Conservation (phyloP, 1,139 yeast species). For the Geotrichum fermentans region DNA sequence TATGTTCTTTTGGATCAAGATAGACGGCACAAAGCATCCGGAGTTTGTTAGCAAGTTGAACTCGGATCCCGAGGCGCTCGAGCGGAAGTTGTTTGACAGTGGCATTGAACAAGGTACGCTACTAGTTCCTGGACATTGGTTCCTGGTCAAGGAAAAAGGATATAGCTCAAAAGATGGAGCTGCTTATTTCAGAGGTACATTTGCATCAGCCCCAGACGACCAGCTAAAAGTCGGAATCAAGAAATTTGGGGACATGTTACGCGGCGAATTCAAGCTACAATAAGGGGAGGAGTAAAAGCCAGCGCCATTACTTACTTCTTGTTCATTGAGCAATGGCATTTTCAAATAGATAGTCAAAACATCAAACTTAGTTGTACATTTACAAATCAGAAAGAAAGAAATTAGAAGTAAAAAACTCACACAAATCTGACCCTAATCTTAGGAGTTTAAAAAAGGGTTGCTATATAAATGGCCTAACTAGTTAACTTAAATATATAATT, state of each 20-base stretch:
- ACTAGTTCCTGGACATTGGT: constrained; percentile 91
- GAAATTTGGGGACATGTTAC: constrained; percentile 57
- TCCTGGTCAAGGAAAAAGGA: constrained; percentile 46
- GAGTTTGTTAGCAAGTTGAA: constrained; percentile 50
- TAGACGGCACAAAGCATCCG: constrained; percentile 79
- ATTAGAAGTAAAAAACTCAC: too few species aligned
- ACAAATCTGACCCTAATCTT: too few species aligned
- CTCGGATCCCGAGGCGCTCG: constrained; percentile 59
- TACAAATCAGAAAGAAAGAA: too few species aligned
- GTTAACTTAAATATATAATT: too few species aligned
- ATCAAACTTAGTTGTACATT: too few species aligned
- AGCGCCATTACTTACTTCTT: too few species aligned
- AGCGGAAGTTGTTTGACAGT: constrained; percentile 57
- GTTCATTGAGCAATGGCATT: too few species aligned
- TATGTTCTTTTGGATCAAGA: constrained; percentile 78
- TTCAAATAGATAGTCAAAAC: too few species aligned
- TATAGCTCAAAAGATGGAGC: constrained; percentile 45
- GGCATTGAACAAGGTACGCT: constrained; percentile 63
- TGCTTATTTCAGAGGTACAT: constrained; percentile 84
- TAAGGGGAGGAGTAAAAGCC: too few species aligned
- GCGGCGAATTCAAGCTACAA: constrained; percentile 34
- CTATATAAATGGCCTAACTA: too few species aligned
- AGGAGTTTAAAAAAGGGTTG: too few species aligned
- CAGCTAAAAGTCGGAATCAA: constrained; percentile 55
- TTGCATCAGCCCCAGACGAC: constrained; percentile 74